Base-by-base conservation (phyloP, 306 rosid species). In the Lathyrus tuberosus region DNA sequence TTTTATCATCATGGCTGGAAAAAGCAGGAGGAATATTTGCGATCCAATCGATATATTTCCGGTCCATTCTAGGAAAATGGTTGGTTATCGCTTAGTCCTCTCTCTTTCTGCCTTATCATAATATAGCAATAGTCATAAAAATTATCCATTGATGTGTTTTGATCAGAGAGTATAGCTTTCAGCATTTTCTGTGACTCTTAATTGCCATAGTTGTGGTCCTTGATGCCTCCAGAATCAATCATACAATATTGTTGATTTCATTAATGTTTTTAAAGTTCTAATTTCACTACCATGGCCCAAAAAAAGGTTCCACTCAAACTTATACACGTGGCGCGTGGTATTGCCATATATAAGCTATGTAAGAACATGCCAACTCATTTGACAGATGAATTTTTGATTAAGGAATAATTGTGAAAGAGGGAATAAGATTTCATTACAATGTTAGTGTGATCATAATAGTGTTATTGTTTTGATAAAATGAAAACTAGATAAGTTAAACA, bases 401-500 rank as follows among this genome's bases (percentile, higher is more conserved):
- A 33, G 31, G 71, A 75, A 72, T 61, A 67, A 58, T 48, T 47
- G 18, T 58, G 71, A 79, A 72, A 44, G 68, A 73, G 16, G 10
- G 61, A 73, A 79, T 61, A 64, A 69, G 68, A 67, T 66, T 67
- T 61, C 75, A 40, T 24, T 73, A 67, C 74, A 83, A 30, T 67
- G 81, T 74, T 77, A 81, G 86, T 62, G 67, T 42, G 79, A 75
- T 75, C 48, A 69, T 37, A 62, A 46, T 20, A 38, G 15, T 70
- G 68, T 44, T 76, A 65, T 73, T 51, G 31, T 69, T 73, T 14
- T 44, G 49, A 44, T 42, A 42, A 14, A 42, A 42, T 69, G 73
- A 51, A 70, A 69, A 77, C 67, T 77, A 72, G 65, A 75, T 73
- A 74, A 67, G 84, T 77, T 83, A 76, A 62, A 79, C 69, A 80